Evolutionary conservation across 768 basidiomycete species (phyloP).

Genomic region (Amanita jacksonii): DNA sequence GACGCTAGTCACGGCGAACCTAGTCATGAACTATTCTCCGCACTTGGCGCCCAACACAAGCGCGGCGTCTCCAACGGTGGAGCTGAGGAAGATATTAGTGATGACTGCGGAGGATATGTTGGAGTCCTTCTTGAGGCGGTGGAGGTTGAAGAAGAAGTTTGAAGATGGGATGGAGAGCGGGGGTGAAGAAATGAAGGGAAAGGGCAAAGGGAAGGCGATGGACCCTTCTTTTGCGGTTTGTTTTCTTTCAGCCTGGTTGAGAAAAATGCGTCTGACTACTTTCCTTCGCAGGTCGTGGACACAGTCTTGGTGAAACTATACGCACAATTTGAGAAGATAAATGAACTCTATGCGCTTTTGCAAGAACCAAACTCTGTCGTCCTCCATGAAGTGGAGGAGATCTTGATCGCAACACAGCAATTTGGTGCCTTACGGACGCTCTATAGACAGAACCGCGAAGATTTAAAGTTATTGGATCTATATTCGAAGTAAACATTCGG

Average conservation of each 20-base stretch:
- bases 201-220: slow-evolving; percentile 12
- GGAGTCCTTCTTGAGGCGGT: slow-evolving; percentile 54
- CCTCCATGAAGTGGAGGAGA: slow-evolving; percentile 52
- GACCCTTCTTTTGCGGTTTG: slow-evolving; percentile 4
- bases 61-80: slow-evolving; percentile 59
- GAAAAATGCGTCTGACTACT: not conserved
- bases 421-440: slow-evolving; percentile 55
- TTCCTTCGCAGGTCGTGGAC: slow-evolving; percentile 53
- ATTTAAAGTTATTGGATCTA: slow-evolving; percentile 52
- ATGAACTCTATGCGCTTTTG: slow-evolving; percentile 53
- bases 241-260: not conserved
- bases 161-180: slow-evolving; percentile 8
- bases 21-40: slow-evolving; percentile 90
- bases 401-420: slow-evolving; percentile 39
- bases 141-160: slow-evolving; percentile 33
- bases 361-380: slow-evolving; percentile 44
- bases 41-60: slow-evolving; percentile 66
- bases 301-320: slow-evolving; percentile 73
- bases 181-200: slow-evolving; percentile 12
- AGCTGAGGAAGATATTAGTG: slow-evolving; percentile 53
- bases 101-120: slow-evolving; percentile 72
- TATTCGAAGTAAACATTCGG: slow-evolving; percentile 37
- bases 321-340: slow-evolving; percentile 47
- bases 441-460: slow-evolving; percentile 46
- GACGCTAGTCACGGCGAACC: slow-evolving; percentile 74